Conservation (phyloP, 208 protist genomes). For the Crithidia acanthocephali region DNA sequence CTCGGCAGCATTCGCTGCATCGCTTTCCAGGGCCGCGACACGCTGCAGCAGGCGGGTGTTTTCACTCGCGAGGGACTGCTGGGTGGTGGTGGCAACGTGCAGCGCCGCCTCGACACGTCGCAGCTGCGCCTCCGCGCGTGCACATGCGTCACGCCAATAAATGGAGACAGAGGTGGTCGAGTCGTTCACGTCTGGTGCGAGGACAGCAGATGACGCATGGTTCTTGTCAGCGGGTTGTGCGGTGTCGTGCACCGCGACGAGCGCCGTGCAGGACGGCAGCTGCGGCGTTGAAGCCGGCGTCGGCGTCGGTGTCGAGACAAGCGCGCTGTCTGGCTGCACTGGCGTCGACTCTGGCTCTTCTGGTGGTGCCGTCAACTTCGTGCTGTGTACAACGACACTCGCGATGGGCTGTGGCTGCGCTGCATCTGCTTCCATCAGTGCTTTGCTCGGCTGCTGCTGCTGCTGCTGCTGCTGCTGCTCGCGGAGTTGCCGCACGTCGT, state of each 20-base stretch:
- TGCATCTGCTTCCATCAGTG: not conserved
- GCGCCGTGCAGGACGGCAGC: conserved; percentile 1
- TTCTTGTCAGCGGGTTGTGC: not conserved
- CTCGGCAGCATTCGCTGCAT: conserved; percentile 13
- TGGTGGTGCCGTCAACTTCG: not conserved
- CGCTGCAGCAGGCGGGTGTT: conserved; percentile 62
- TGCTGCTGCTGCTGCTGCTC: conserved; percentile 2
- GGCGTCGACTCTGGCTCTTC: not conserved
- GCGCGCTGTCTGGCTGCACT: conserved; percentile 2
- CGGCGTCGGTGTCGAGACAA: conserved; percentile 7
- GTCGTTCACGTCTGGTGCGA: not conserved
- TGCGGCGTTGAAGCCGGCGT: not conserved
- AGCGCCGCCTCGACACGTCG: conserved; percentile 43
- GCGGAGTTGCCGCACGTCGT: conserved; percentile 33
- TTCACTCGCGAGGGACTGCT: conserved; percentile 48
- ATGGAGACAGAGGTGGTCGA: not conserved
- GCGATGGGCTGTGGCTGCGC: too few relatives aligned
- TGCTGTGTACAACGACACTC: not conserved
- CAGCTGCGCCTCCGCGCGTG: conserved; percentile 30
- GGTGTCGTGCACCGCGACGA: not conserved
- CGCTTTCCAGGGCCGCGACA: conserved; percentile 35
- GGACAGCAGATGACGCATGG: not conserved
- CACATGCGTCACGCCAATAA: conserved; percentile 43
- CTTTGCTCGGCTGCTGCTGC: not conserved
- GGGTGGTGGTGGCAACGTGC: conserved; percentile 35